Evolutionary conservation across 2,329 filamentous ascomycete genomes (phyloP).

Genomic region (Xylaria polymorpha): DNA sequence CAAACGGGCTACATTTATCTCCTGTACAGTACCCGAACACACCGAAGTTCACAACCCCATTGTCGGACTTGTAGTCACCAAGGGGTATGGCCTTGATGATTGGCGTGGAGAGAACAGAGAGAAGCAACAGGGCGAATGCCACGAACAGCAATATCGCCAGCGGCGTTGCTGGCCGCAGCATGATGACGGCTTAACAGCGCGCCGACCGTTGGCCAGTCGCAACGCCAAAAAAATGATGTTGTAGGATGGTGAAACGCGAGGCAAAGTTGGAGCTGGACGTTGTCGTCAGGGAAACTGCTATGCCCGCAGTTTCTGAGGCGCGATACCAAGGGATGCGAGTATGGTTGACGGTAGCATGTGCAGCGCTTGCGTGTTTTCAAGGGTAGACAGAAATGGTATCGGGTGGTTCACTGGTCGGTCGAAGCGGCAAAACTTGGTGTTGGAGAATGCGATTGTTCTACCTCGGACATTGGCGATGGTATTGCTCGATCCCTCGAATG

Average conservation of each 20-base stretch:
- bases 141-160: slow-evolving; percentile 85
- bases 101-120: slow-evolving; percentile 91
- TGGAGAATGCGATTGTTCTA: slow-evolving; percentile 18
- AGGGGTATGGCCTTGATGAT: slow-evolving; percentile 88
- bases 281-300: slow-evolving; percentile 7
- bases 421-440: slow-evolving; percentile 16
- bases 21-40: slow-evolving; percentile 89
- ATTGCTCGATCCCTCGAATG: slow-evolving; percentile 10
- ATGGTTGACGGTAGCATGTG: slow-evolving; percentile 45
- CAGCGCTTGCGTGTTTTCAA: slow-evolving; percentile 32
- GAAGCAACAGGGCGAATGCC: slow-evolving; percentile 85
- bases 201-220: slow-evolving; percentile 49
- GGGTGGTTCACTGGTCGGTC: slow-evolving; percentile 22
- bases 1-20: slow-evolving; percentile 74
- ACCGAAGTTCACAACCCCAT: slow-evolving; percentile 88
- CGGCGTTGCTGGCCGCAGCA: slow-evolving; percentile 93
- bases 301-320: slow-evolving; percentile 12
- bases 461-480: slow-evolving; percentile 27
- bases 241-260: slow-evolving; percentile 25
- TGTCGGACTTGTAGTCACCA: slow-evolving; percentile 78
- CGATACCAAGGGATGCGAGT: slow-evolving; percentile 27
- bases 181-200: slow-evolving; percentile 60
- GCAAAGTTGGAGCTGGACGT: slow-evolving; percentile 4
- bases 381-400: slow-evolving; percentile 17
- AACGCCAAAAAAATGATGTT: slow-evolving; percentile 38